phyloP scores from a whole-genome alignment of 176 grass and related monocot genomes.

The Oryza punctata region DNA sequence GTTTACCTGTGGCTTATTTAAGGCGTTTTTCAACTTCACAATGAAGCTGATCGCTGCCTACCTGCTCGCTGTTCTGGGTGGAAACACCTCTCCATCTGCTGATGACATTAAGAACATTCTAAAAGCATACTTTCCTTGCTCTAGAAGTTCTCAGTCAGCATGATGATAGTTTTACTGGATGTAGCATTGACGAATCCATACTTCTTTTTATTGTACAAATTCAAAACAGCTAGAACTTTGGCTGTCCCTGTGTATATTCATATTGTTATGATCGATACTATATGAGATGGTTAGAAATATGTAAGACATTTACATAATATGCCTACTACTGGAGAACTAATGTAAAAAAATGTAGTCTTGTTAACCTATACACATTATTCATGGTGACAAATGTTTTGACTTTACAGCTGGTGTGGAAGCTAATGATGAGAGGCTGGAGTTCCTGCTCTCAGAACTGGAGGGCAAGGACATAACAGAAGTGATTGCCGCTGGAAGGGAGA shows the following conservation, averaged over 20 bases:
- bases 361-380: background rate
- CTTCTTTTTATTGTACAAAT: background rate
- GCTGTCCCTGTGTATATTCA: background rate
- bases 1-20: background rate
- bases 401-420: conserved; percentile 64
- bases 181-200: background rate
- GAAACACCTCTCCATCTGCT: conserved; percentile 57
- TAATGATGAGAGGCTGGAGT: conserved; percentile 58
- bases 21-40: conserved; percentile 13
- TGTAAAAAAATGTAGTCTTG: background rate
- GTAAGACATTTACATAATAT: background rate
- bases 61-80: conserved; percentile 60
- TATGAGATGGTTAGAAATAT: background rate
- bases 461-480: conserved; percentile 74
- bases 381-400: background rate
- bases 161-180: background rate
- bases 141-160: background rate
- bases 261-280: background rate
- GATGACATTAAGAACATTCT: conserved; percentile 71
- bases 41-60: conserved; percentile 82
- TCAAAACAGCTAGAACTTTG: background rate
- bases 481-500: conserved; percentile 76
- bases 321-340: background rate
- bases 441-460: conserved; percentile 65
- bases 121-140: background rate